Evolutionary conservation across 768 basidiomycete genomes (phyloP).

Genomic region (Mrakia blollopis): DNA sequence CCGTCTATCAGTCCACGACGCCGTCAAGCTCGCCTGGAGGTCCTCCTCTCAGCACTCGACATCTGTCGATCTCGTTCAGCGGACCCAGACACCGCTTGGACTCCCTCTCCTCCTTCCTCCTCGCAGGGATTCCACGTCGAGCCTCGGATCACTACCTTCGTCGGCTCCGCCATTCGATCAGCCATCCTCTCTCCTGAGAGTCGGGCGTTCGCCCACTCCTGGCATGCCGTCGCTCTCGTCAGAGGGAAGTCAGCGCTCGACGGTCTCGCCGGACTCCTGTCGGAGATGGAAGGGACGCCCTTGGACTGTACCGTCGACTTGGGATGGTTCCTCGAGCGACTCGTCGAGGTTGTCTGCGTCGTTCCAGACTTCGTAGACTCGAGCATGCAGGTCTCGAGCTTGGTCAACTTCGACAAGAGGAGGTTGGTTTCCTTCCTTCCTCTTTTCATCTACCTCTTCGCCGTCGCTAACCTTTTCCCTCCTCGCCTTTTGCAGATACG

Average conservation of each 20-base stretch:
- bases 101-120: constrained; percentile 32
- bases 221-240: constrained; percentile 64
- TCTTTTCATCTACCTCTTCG: neutral
- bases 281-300: constrained; percentile 44
- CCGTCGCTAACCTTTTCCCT: constrained; percentile 26
- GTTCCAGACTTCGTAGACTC: constrained; percentile 61
- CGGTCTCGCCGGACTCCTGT: constrained; percentile 49
- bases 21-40: constrained; percentile 68
- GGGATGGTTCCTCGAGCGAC: constrained; percentile 75
- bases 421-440: constrained; percentile 51
- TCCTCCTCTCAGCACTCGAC: constrained; percentile 66
- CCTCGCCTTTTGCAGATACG: constrained; percentile 50
- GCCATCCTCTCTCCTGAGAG: constrained; percentile 73
- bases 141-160: constrained; percentile 70
- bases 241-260: constrained; percentile 61
- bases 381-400: constrained; percentile 52
- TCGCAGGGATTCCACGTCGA: constrained; percentile 48
- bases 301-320: constrained; percentile 66
- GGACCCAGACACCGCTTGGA: constrained; percentile 40
- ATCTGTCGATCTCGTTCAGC: constrained; percentile 57
- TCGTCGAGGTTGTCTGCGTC: constrained; percentile 70
- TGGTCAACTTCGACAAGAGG: constrained; percentile 78
- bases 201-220: constrained; percentile 68
- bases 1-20: constrained; percentile 59
- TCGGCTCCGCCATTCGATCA: constrained; percentile 69